A percentile compares a stretch with the other conserved stretches of the same genome.
phyloP scores from a whole-genome alignment of 306 rosid species.

The Prunus davidiana region DNA sequence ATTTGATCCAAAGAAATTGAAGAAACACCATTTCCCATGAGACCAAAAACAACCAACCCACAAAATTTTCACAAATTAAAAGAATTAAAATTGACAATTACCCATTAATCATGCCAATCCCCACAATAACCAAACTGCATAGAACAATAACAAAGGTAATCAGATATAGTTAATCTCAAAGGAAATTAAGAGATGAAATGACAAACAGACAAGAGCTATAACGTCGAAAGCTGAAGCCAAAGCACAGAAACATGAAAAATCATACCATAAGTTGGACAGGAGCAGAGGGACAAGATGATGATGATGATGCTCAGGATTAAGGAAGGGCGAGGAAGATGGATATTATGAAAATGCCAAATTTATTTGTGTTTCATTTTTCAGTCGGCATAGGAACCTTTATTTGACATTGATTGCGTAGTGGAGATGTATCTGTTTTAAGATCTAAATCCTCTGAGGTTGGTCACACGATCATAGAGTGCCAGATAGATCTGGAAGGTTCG shows the following conservation, averaged over 20 bases:
- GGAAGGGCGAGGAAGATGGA: background rate
- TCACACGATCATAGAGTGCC: background rate
- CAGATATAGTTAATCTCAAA: background rate
- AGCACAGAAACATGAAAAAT: background rate
- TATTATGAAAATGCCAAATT: background rate
- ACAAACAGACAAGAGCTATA: too few species aligned
- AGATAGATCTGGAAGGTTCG: background rate
- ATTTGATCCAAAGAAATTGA: background rate
- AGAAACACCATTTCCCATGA: background rate
- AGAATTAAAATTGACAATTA: background rate
- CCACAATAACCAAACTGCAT: background rate
- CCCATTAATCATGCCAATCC: background rate
- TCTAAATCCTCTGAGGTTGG: background rate
- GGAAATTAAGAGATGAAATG: background rate
- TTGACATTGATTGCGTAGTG: background rate
- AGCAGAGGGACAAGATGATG: background rate
- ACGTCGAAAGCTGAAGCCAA: background rate
- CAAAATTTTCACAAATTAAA: background rate
- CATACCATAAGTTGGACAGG: background rate
- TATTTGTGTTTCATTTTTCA: too few species aligned
- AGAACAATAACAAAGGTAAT: background rate
- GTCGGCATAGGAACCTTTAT: background rate
- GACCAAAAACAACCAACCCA: background rate
- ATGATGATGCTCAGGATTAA: background rate
- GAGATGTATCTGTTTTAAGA: background rate